Base-by-base conservation (phyloP, 176 grass and related monocot species). In the Raddia distichophylla region DNA sequence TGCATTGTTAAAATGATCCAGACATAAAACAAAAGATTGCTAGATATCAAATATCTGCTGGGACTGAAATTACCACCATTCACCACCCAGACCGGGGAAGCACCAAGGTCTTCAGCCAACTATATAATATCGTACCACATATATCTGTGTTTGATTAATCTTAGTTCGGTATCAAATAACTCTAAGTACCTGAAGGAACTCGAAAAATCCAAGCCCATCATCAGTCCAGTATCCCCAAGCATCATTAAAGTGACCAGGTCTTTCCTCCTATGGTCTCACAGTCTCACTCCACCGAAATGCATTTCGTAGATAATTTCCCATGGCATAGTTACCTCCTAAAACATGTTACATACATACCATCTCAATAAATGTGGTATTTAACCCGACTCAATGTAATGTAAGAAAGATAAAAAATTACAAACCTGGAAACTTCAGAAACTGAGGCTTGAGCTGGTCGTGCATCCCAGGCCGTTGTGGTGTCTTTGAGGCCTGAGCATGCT, bases 341-440 rank as follows among this genome's bases (percentile, higher is more conserved):
- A 51, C 40, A 57, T 27, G 19, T n/a, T n/a, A n/a, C n/a, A 48
- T 83, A 68, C 48, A 5, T 48, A 47, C 22, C 10, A 80, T 71
- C 10, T 8, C 35, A 76, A 71, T 18, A n/a, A 10, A 71, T 76
- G 46, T n/a, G 20, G 53, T 64, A 6, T 6, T 42, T 69, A 72
- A 48, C 1, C 48, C 84, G 34, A 81, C 1, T 69, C 55, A 33
- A 85, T 33, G 3, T 20, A 60, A 57, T 43, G n/a, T 62, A 68
- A 51, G n/a, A n/a, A 75, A 46, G 10, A 11, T 13, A n/a, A 80
- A 58, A 69, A 16, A 53, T 59, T 52, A 13, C 14, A 81, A 83
- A 98, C 95, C 95, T 90, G 95, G 95, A 78, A 94, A 98, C 75
- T 93, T 98, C 44, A n/a, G n/a, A n/a, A n/a, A n/a, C n/a, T n/a